Evolutionary conservation across 1,284 basidiomycete species (phyloP), one percentile per base, ranked within the genome.

Genomic region (Cryptococcus hybrid): DNA sequence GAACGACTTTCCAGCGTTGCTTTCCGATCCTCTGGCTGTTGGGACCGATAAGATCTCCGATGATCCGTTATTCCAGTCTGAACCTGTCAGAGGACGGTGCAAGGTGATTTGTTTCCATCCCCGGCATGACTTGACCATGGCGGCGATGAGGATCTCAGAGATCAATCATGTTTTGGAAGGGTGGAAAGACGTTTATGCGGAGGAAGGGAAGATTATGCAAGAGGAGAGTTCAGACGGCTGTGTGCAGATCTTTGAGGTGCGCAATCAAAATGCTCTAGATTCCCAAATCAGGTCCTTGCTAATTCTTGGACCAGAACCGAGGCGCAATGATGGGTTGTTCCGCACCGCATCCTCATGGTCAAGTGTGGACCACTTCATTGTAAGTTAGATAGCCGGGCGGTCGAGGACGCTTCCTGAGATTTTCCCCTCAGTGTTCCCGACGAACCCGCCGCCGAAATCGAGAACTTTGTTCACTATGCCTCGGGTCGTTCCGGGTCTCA

Each of bases 251-350:
- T 94, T 90, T 68, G 90, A 92, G 85, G 89, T 87, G 65, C 58
- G 78, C 62, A 8, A 24, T 24, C 7, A 34, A 11, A 5, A 9
- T 24, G 30, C 13, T 15, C 11, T 18, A 15, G 54, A 15, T n/a
- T 35, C 24, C 24, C 24, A 24, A 24, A 24, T 24, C 24, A 11
- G 3, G 24, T 8, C n/a, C 11, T 38, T 52, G 34, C 11, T 54
- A 4, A 61, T n/a, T 40, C 1, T 2, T n/a, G 18, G 24, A 24
- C 24, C 63, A 96, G 88, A 97, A 96, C 79, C 95, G 95, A 77
- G 94, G 93, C 5, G 80, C 87, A 2, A 92, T 93, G 80, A 96
- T 97, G 94, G 94, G 94, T 7, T 95, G 92, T 71, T 92, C 89
- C 8, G 97, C 96, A 69, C 92, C 93, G 18, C 94, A 97, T 71